phyloP scores from a whole-genome alignment of 176 grass and related monocot species.

The Zea luxurians region DNA sequence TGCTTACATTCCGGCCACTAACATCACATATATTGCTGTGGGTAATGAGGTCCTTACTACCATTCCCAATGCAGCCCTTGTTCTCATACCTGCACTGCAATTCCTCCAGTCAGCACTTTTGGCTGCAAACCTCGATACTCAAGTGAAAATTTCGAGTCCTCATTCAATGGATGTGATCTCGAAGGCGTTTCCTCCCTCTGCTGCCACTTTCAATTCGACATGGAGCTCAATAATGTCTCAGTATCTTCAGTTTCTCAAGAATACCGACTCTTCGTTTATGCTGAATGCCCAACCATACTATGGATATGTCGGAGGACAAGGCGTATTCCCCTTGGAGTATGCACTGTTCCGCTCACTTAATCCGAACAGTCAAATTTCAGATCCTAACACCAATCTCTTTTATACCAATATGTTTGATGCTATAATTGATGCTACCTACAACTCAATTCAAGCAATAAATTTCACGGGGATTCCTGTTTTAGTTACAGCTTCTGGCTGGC shows the following conservation, averaged over 20 bases:
- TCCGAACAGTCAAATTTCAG: slow-evolving; percentile 78
- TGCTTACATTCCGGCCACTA: slow-evolving; percentile 73
- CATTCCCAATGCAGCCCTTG: slow-evolving; percentile 82
- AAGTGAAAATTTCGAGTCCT: slow-evolving; percentile 84
- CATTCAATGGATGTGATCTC: slow-evolving; percentile 78
- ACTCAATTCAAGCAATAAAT: slow-evolving; percentile 90
- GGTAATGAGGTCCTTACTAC: slow-evolving; percentile 80
- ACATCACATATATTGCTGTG: slow-evolving; percentile 92
- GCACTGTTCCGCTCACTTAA: slow-evolving; percentile 73
- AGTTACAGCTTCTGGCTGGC: slow-evolving; percentile 93
- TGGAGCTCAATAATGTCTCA: slow-evolving; percentile 78
- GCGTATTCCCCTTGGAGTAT: slow-evolving; percentile 90
- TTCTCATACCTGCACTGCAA: slow-evolving; percentile 80
- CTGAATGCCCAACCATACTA: slow-evolving; percentile 96
- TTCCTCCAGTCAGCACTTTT: slow-evolving; percentile 89
- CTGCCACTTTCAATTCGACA: slow-evolving; percentile 89
- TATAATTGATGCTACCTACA: slow-evolving; percentile 88
- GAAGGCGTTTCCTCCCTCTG: slow-evolving; percentile 83
- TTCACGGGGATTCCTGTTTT: slow-evolving; percentile 75
- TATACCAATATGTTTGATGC: slow-evolving; percentile 98
- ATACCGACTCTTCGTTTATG: slow-evolving; percentile 80
- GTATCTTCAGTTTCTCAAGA: slow-evolving; percentile 87
- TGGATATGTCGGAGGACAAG: slow-evolving; percentile 74
- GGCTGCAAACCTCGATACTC: slow-evolving; percentile 84
- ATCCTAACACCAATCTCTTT: slow-evolving; percentile 84